Evolutionary conservation across 163 green algal genomes (phyloP).

Genomic region (Volvox carteri): DNA sequence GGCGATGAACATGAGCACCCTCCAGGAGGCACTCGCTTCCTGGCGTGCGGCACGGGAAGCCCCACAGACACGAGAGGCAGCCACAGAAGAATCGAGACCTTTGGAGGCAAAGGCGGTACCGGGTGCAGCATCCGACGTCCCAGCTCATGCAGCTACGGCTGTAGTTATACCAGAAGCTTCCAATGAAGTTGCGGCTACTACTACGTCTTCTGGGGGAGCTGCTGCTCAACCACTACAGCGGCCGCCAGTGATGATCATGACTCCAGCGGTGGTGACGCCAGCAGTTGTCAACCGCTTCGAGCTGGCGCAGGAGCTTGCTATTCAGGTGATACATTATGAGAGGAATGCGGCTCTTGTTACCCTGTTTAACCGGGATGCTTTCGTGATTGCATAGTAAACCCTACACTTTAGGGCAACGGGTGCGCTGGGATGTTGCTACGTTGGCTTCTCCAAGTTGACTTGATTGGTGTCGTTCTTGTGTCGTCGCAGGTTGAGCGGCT

Average conservation of each 20-base stretch:
- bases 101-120: background rate
- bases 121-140: background rate
- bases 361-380: background rate
- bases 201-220: too few relatives aligned
- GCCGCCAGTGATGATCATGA: constrained; percentile 46
- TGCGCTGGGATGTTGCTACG: too few relatives aligned
- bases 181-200: background rate
- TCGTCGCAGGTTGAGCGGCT: constrained; percentile 60
- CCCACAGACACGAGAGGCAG: background rate
- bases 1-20: background rate
- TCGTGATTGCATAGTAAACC: too few relatives aligned
- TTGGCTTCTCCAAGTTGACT: too few relatives aligned
- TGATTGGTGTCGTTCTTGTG: too few relatives aligned
- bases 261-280: constrained; percentile 20
- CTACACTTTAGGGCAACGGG: too few relatives aligned
- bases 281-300: constrained; percentile 56
- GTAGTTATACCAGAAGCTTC: too few relatives aligned
- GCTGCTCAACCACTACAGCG: background rate
- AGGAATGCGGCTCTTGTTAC: too few relatives aligned
- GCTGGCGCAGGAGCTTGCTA: constrained; percentile 56
- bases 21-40: constrained; percentile 4
- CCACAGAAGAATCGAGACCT: background rate
- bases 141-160: background rate
- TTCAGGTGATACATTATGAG: constrained; percentile 52
- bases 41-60: background rate